A percentile compares a stretch with the other conserved stretches of the same genome.
phyloP scores from a whole-genome alignment of 2,329 filamentous ascomycete genomes.

The Botrytis paeoniae region DNA sequence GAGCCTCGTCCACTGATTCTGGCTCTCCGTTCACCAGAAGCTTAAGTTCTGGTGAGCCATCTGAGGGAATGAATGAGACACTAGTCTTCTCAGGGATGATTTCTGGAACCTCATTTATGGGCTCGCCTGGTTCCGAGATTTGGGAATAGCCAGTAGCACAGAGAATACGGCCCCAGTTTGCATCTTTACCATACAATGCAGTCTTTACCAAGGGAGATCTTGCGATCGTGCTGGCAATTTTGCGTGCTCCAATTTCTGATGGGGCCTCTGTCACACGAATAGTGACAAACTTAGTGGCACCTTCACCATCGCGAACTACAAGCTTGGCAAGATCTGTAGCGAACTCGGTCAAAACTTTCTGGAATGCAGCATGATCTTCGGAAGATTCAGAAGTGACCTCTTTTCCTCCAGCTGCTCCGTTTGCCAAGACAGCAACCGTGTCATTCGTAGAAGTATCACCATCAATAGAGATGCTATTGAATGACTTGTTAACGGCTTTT shows the following conservation, averaged over 20 bases:
- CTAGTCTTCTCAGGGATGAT: slow-evolving; percentile 69
- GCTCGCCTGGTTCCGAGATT: slow-evolving; percentile 56
- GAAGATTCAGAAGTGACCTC: slow-evolving; percentile 53
- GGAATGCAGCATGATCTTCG: slow-evolving; percentile 70
- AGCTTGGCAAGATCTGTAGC: slow-evolving; percentile 83
- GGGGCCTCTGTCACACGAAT: slow-evolving; percentile 76
- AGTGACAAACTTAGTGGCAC: slow-evolving; percentile 96
- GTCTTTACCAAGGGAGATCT: slow-evolving; percentile 94
- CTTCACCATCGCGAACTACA: slow-evolving; percentile 93
- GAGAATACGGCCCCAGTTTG: slow-evolving; percentile 96
- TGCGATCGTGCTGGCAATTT: slow-evolving; percentile 84
- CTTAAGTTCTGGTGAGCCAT: slow-evolving; percentile 74
- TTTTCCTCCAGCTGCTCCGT: slow-evolving; percentile 79
- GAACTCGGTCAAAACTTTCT: slow-evolving; percentile 69
- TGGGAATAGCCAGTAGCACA: slow-evolving; percentile 86
- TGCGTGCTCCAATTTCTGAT: slow-evolving; percentile 66
- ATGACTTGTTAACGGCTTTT: slow-evolving; percentile 75
- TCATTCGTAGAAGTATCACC: slow-evolving; percentile 98
- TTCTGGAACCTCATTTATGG: slow-evolving; percentile 58
- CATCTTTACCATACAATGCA: slow-evolving; percentile 92
- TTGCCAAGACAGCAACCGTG: slow-evolving; percentile 90
- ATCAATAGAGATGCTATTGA: slow-evolving; percentile 96
- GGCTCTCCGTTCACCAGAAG: slow-evolving; percentile 77
- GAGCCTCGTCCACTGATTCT: slow-evolving; percentile 70
- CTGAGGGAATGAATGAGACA: slow-evolving; percentile 74